Base-by-base conservation (phyloP, 225 moss, liverwort and hornwort genomes). In the Antitrichia curtipendula region DNA sequence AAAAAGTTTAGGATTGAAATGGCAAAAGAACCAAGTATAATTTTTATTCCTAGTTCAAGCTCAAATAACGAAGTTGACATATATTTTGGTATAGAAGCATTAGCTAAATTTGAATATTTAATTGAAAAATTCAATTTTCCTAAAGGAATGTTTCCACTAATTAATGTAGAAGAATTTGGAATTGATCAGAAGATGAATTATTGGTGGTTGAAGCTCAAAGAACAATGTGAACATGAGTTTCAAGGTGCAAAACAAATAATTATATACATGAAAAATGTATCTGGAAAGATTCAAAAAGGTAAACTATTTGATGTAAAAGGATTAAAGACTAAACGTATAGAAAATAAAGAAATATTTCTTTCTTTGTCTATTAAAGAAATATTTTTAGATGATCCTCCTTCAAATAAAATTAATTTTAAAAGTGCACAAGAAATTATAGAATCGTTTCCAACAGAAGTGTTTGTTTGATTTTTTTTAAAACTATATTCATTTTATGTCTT, bases 191-290 rank as follows among this genome's bases (percentile, higher is more conserved):
- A 78, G 13, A 81, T 41, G 45, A 86, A 64, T 59, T 38, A 58
- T 43, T 92, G 89, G 89, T 92, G 89, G 88, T 86, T 92, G 24
- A 89, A 86, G 52, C 74, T 85, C 8, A 87, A 84, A 16, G 82
- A 56, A 50, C 85, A 50, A 81, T 84, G 16, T 59, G 89, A 89
- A 41, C 74, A 92, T 75, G 89, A 92, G 8, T 92, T 90, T 85
- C 12, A 85, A 62, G 80, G n/a, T 73, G 87, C 89, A 54, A 87
- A 89, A 4, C 76, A 78, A 60, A 90, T 89, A 81, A 13, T 90
- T 19, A 49, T 89, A 32, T 90, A 88, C 6, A 84, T 84, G 92
- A 86, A 86, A 83, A 57, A 57, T 57, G 49, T 92, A 11, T 92
- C 70, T 7, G 87, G 88, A 32, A 90, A 87, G 76, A 89, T 90